Evolutionary conservation across 306 rosid genomes (phyloP).

Genomic region (Ochetophila trinervis): DNA sequence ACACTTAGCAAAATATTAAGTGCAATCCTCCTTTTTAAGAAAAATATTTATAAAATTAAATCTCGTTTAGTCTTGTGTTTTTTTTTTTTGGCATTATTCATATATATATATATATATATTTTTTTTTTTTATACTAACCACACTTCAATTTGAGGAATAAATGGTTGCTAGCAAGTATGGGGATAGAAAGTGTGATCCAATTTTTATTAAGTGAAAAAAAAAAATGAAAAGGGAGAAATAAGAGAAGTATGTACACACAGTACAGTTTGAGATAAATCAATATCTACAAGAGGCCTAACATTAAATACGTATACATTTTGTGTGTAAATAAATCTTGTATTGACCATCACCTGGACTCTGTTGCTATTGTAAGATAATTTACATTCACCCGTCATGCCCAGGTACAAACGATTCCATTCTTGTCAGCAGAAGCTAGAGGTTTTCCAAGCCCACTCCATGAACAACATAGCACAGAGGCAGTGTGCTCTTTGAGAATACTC

Average conservation of each 20-base stretch:
- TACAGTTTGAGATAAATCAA: constrained; percentile 15
- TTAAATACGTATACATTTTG: constrained; percentile 13
- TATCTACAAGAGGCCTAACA: constrained; percentile 19
- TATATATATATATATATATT: too few relatives aligned
- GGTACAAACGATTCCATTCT: constrained; percentile 73
- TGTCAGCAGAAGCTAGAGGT: constrained; percentile 89
- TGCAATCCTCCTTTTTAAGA: too few relatives aligned
- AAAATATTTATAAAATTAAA: too few relatives aligned
- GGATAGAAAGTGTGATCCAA: too few relatives aligned
- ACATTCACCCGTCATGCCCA: constrained; percentile 47
- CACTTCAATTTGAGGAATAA: too few relatives aligned
- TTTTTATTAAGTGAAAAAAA: background rate
- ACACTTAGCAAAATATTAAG: too few relatives aligned
- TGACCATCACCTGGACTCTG: background rate
- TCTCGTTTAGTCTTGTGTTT: too few relatives aligned
- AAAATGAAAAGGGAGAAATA: background rate
- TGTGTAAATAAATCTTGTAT: background rate
- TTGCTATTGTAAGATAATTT: background rate
- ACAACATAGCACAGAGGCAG: constrained; percentile 77
- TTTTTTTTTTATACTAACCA: too few relatives aligned
- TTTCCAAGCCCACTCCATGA: constrained; percentile 87
- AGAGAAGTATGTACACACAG: constrained; percentile 5
- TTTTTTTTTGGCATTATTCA: too few relatives aligned
- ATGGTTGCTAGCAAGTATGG: too few relatives aligned
- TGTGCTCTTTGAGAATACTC: constrained; percentile 77